Base-by-base conservation (phyloP, 441 rosid genomes). In the Dalechampia spathulata region DNA sequence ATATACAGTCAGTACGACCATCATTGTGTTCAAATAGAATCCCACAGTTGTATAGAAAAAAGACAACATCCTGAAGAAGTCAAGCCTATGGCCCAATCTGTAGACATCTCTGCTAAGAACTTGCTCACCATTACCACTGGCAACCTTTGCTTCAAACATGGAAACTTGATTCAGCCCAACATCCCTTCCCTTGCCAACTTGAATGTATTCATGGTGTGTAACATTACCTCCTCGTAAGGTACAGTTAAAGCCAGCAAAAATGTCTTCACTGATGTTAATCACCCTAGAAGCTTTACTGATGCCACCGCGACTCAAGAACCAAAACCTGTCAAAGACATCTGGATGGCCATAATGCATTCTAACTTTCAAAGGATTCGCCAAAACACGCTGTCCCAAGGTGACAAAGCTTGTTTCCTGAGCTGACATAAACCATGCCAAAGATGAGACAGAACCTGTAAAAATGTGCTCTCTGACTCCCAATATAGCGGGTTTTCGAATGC, bases 321-420 rank as follows among this genome's bases (percentile, higher is more conserved):
- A 89, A 69, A 86, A 80, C 74, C 96, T 73, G 74, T 86, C 96
- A 59, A 89, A 89, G 58, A 89, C 87, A 75, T 89, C 96, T 1
- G 95, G 96, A 65, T 89, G 96, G 60, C 96, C 96, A 55, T 89
- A 86, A 67, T 89, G 96, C 96, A 89, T 82, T 45, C 96, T 80
- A 21, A 90, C 83, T 64, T 90, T 90, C 72, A 90, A 62, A 30
- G 94, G 97, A 41, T 90, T 83, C 15, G 97, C 97, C 41, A 90
- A 77, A 50, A 90, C 97, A 49, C 97, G 87, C 76, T 90, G 97
- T 55, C 97, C 96, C 28, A 85, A 67, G 36, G 97, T 90, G 61
- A 90, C 97, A 63, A 90, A 90, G 66, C 96, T 85, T 4, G 81
- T 85, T 72, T 90, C 97, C 72, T 90, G 94, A 28, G 91, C 82